phyloP scores from a whole-genome alignment of 331 rosid species.

The Malus hybrid region DNA sequence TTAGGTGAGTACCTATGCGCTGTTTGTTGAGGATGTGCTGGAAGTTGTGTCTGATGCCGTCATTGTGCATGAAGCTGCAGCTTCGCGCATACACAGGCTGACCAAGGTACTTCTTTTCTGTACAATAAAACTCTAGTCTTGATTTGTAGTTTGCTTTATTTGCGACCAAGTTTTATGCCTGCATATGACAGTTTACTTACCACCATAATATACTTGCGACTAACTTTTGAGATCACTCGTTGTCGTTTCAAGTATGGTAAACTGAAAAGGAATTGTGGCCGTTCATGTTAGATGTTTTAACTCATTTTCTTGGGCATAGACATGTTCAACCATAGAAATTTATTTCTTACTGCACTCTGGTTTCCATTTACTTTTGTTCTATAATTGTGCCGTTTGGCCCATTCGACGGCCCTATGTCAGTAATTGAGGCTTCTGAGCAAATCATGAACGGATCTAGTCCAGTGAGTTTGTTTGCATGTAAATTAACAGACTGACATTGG shows the following conservation, averaged over 20 bases:
- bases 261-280: too few relatives aligned
- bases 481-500: neutral
- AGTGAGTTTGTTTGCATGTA: neutral
- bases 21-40: slow-evolving; percentile 78
- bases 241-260: neutral
- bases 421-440: neutral
- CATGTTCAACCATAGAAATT: neutral
- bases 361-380: neutral
- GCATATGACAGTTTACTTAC: neutral
- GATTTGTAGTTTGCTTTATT: neutral
- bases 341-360: neutral
- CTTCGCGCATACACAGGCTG: slow-evolving; percentile 74
- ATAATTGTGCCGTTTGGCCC: neutral
- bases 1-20: slow-evolving; percentile 89
- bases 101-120: slow-evolving; percentile 57
- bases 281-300: too few relatives aligned
- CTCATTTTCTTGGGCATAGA: too few relatives aligned
- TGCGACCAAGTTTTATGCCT: neutral
- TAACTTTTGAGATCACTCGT: neutral
- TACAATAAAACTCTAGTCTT: slow-evolving; percentile 2
- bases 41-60: slow-evolving; percentile 81
- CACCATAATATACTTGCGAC: neutral
- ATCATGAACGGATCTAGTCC: neutral
- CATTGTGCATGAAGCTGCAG: slow-evolving; percentile 88
- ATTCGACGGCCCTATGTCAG: neutral